Percentiles rank a stretch among this genome's conserved stretches.
Evolutionary conservation across 2,329 filamentous ascomycete genomes (phyloP).

Genomic region (Emericellopsis cladophorae): DNA sequence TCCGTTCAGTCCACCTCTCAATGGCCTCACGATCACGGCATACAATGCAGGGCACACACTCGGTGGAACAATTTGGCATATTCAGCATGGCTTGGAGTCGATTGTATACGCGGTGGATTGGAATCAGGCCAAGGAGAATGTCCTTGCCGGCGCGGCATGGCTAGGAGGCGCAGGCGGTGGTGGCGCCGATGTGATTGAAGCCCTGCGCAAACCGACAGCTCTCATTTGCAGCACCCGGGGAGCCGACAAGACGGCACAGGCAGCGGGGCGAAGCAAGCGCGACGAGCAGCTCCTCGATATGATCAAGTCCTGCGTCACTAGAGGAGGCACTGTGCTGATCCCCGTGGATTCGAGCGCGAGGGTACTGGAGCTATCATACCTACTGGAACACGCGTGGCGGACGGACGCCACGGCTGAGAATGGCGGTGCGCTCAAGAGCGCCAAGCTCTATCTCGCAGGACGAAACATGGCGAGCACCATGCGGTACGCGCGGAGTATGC

Average conservation of each 20-base stretch:
- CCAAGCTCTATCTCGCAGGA: slow-evolving; percentile 70
- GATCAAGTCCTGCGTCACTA: slow-evolving; percentile 63
- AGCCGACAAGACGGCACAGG: slow-evolving; percentile 54
- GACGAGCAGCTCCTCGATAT: slow-evolving; percentile 78
- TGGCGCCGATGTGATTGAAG: slow-evolving; percentile 84
- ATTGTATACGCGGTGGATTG: slow-evolving; percentile 97
- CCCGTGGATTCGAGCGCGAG: slow-evolving; percentile 93
- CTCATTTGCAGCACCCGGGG: slow-evolving; percentile 85
- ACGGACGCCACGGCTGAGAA: slow-evolving; percentile 42
- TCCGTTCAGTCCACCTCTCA: slow-evolving; percentile 76
- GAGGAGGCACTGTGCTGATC: slow-evolving; percentile 83
- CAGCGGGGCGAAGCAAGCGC: slow-evolving; percentile 64
- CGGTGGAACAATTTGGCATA: slow-evolving; percentile 97
- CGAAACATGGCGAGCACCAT: slow-evolving; percentile 80
- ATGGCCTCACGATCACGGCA: slow-evolving; percentile 86
- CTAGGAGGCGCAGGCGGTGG: slow-evolving; percentile 67
- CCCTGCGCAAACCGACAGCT: slow-evolving; percentile 83
- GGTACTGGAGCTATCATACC: slow-evolving; percentile 80
- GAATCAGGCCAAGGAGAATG: slow-evolving; percentile 96
- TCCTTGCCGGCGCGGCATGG: slow-evolving; percentile 88
- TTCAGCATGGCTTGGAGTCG: slow-evolving; percentile 91
- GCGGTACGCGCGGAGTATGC: slow-evolving; percentile 83
- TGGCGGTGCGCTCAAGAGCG: slow-evolving; percentile 35
- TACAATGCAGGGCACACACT: slow-evolving; percentile 95
- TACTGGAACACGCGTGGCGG: slow-evolving; percentile 87